Evolutionary conservation across 495 filamentous ascomycete genomes (phyloP).

Genomic region (Aspergillus nidulans): DNA sequence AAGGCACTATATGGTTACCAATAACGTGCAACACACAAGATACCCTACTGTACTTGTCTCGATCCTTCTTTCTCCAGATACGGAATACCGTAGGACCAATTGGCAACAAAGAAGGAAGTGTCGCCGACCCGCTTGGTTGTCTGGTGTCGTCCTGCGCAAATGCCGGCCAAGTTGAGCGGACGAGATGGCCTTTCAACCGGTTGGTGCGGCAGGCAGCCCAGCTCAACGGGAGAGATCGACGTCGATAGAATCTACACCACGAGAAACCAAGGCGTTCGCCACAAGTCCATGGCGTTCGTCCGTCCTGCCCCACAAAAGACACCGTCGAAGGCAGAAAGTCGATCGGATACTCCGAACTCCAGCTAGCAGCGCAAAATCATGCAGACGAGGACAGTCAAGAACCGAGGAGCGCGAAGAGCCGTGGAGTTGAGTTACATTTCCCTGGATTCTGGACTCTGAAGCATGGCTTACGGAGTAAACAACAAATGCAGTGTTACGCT

Average conservation of each 20-base stretch:
- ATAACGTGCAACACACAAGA: constrained; percentile 16
- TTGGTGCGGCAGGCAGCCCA: constrained; percentile 12
- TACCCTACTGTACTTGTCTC: constrained; percentile 11
- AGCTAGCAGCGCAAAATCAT: background rate
- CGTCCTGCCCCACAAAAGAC: constrained; percentile 13
- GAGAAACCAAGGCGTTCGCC: constrained; percentile 17
- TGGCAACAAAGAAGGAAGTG: background rate
- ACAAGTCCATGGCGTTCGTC: constrained; percentile 6
- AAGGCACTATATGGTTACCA: constrained; percentile 16
- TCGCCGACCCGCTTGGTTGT: constrained; percentile 12
- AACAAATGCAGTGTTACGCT: background rate
- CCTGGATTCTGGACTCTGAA: background rate
- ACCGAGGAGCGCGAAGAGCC: background rate
- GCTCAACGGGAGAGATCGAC: constrained; percentile 15
- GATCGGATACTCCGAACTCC: constrained; percentile 7
- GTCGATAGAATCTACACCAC: background rate
- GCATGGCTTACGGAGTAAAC: background rate
- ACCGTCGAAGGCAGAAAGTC: constrained; percentile 5
- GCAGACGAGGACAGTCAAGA: background rate
- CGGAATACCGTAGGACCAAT: constrained; percentile 18
- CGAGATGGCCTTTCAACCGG: constrained; percentile 8
- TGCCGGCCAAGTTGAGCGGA: constrained; percentile 11
- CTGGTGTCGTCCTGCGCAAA: background rate
- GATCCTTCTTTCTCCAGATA: constrained; percentile 16
- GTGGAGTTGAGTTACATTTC: constrained; percentile 1